Percentiles rank a stretch among this genome's conserved stretches.
Evolutionary conservation across 2,329 filamentous ascomycete genomes (phyloP).

Genomic region (Blumeriella jaapii): DNA sequence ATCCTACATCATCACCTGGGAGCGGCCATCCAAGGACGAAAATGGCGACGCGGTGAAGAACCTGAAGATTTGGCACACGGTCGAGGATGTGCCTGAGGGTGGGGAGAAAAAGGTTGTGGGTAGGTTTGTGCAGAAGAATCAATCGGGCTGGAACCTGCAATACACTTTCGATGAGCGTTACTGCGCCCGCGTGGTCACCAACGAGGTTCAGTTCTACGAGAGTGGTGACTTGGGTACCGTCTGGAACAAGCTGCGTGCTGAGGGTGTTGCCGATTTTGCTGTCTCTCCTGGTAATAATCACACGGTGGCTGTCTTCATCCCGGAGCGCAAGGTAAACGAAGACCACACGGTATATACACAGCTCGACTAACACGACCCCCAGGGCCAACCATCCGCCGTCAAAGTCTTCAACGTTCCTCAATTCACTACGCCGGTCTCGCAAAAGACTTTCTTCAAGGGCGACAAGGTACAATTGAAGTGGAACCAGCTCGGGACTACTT

Average conservation of each 20-base stretch:
- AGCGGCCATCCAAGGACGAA: slow-evolving; percentile 85
- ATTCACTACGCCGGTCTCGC: slow-evolving; percentile 72
- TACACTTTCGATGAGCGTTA: slow-evolving; percentile 90
- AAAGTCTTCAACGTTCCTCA: slow-evolving; percentile 91
- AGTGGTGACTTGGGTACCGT: slow-evolving; percentile 74
- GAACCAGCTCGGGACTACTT: slow-evolving; percentile 82
- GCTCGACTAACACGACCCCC: slow-evolving; percentile 16
- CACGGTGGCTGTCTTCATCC: slow-evolving; percentile 88
- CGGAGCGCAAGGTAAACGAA: slow-evolving; percentile 73
- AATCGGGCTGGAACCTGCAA: slow-evolving; percentile 94
- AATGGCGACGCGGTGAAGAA: slow-evolving; percentile 92
- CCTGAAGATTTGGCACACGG: slow-evolving; percentile 86
- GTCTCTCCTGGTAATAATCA: slow-evolving; percentile 82
- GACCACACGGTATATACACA: neutral
- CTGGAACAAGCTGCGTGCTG: slow-evolving; percentile 90
- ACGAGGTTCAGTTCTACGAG: slow-evolving; percentile 96
- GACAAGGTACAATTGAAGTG: slow-evolving; percentile 99
- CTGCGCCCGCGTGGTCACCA: slow-evolving; percentile 87
- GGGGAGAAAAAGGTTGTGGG: slow-evolving; percentile 66
- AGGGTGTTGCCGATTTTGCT: slow-evolving; percentile 83
- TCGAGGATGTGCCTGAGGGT: slow-evolving; percentile 53
- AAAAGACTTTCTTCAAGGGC: slow-evolving; percentile 99
- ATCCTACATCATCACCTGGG: slow-evolving; percentile 93
- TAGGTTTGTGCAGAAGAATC: slow-evolving; percentile 88
- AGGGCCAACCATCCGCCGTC: slow-evolving; percentile 88